phyloP scores from a whole-genome alignment of 2,329 filamentous ascomycete genomes.

The Aspergillus clavatus region DNA sequence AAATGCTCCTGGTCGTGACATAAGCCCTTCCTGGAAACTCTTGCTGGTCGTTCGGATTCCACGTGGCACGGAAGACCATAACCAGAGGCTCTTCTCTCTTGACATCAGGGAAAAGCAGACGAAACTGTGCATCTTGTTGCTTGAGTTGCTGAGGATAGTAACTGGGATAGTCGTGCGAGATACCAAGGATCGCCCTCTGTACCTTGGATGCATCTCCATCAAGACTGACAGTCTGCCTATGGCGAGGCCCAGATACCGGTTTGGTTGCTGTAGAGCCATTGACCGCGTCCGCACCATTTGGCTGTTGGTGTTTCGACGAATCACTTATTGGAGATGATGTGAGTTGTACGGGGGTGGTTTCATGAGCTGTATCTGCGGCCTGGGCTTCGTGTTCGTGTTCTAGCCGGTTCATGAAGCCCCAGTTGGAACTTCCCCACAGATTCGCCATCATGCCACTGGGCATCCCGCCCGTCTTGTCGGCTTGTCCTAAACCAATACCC shows the following conservation, averaged over 20 bases:
- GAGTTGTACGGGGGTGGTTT: conserved; percentile 10
- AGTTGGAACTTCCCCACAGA: conserved; percentile 85
- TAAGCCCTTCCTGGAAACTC: conserved; percentile 82
- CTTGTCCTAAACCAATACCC: conserved; percentile 58
- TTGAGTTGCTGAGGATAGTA: conserved; percentile 76
- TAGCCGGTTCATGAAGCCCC: conserved; percentile 63
- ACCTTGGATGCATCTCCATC: conserved; percentile 41
- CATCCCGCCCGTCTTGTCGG: conserved; percentile 62
- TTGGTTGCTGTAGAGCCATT: conserved; percentile 22
- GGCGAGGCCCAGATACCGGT: conserved; percentile 31
- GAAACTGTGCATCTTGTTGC: conserved; percentile 88
- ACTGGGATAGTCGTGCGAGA: conserved; percentile 58
- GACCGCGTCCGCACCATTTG: conserved; percentile 17
- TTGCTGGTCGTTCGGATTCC: conserved; percentile 71
- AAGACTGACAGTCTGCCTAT: conserved; percentile 55
- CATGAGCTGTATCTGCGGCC: conserved; percentile 22
- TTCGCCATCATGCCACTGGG: conserved; percentile 87
- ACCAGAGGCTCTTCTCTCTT: conserved; percentile 75
- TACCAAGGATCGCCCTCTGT: conserved; percentile 30
- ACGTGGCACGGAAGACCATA: conserved; percentile 87
- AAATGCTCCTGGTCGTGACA: conserved; percentile 79
- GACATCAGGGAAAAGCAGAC: conserved; percentile 80
- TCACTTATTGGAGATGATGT: conserved; percentile 23
- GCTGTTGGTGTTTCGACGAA: conserved; percentile 19
- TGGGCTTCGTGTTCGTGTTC: conserved; percentile 49